Base-by-base conservation (phyloP, 345 rosid species). In the Eucalyptus marginata region DNA sequence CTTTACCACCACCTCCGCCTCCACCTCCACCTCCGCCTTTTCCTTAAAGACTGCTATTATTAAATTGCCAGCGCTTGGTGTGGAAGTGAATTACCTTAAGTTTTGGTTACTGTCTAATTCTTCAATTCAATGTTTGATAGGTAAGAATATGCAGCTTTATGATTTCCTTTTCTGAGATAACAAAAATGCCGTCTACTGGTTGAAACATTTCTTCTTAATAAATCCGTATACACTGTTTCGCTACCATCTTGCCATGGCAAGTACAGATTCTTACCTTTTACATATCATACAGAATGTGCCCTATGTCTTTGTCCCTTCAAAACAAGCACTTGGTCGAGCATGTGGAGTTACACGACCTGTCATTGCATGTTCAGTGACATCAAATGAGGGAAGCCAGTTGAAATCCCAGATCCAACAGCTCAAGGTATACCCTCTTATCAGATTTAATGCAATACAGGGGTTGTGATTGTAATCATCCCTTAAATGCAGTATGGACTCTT, bases 231-330 rank as follows among this genome's bases (percentile, higher is more conserved):
- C 9, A n/a, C 76, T 80, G 71, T 17, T 17, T 76, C 36, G 40
- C 83, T 76, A 76, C 27, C 83, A 76, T 18, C 83, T 76, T 76
- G 47, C 83, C 47, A 36, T 36, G 46, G 83, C 47, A 31, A 43
- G 29, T 16, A 1, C 43, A 64, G 40, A 33, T 86, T 59, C 29
- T 50, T n/a, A 86, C 58, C 29, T 22, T 40, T 54, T 44, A n/a
- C n/a, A 6, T 51, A 10, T 86, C 64, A 11, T 87, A 92, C 93
- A 98, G 99, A 98, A 98, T 89, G 99, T 98, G 46, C 99, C 99
- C 0, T 98, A 97, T 81, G 99, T 98, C 44, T 98, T 98, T 93
- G 99, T 98, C n/a, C 99, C 99, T n/a, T 98, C 99, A 87, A 98
- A 97, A 92, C 96, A 96, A 94, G 99, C 99, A 15, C 98, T 97